Evolutionary conservation across 371 early-diverging fungal genomes (phyloP).

Genomic region (Mucor saturninus): DNA sequence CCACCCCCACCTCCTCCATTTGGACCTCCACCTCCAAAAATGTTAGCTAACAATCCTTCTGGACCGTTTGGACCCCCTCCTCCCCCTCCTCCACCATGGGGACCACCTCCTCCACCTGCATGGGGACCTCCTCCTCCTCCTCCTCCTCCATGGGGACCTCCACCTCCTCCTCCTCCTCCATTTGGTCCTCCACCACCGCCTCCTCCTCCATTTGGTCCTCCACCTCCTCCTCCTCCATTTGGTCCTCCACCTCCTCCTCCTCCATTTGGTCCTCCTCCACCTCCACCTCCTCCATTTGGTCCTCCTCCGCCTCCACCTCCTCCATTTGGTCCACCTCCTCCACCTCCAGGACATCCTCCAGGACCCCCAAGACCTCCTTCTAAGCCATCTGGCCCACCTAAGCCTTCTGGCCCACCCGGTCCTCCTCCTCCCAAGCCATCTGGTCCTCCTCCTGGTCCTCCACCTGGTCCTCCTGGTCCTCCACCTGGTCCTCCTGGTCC

Average conservation of each 20-base stretch:
- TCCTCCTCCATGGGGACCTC: conserved; percentile 5
- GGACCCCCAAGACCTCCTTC: not conserved
- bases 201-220: not conserved
- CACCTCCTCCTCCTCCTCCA: not conserved
- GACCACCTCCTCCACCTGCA: not conserved
- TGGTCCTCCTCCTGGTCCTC: not conserved
- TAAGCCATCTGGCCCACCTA: no score
- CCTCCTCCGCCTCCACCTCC: not conserved
- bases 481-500: not conserved
- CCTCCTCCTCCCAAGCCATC: not conserved
- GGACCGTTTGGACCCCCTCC: no score
- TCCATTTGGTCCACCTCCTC: not conserved
- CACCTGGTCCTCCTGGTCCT: not conserved
- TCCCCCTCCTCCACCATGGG: not conserved
- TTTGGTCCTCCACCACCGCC: not conserved
- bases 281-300: not conserved
- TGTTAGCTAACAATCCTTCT: no score
- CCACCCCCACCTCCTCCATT: not conserved
- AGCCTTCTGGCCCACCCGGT: no score
- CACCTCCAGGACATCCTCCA: not conserved
- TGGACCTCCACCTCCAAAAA: not conserved
- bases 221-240: not conserved
- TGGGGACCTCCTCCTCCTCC: no score
- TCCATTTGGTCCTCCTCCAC: not conserved
- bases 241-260: not conserved